A percentile compares a stretch with the other conserved stretches of the same genome.
Conservation (phyloP, 2,329 filamentous ascomycete species). For the Cadophora gregata region DNA sequence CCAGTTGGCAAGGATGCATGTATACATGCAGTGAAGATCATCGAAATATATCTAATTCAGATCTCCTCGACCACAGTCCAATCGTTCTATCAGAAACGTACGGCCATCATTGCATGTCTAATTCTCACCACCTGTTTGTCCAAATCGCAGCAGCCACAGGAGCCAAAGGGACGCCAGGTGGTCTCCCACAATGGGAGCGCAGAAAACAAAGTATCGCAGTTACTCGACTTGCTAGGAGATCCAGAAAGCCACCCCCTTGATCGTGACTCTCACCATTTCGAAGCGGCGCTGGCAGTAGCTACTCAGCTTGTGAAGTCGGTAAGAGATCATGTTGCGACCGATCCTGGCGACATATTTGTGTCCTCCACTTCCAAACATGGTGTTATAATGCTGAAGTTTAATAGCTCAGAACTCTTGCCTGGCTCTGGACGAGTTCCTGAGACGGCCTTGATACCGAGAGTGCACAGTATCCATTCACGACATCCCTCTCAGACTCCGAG, state of each 20-base stretch:
- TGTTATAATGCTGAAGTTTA: neutral
- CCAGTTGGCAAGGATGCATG: neutral
- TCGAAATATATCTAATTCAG: neutral
- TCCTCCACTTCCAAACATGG: neutral
- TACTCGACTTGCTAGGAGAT: neutral
- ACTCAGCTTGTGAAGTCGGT: neutral
- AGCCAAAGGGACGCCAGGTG: neutral
- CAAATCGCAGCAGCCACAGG: neutral
- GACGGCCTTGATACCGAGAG: neutral
- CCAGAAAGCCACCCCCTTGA: neutral
- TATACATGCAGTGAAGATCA: neutral
- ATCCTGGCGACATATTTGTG: neutral
- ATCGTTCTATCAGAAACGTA: neutral
- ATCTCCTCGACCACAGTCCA: neutral
- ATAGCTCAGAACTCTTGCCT: neutral
- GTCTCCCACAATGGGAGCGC: neutral
- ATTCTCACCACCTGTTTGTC: neutral
- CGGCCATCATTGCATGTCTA: neutral
- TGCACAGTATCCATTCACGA: neutral
- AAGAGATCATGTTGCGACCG: neutral
- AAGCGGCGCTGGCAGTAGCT: neutral
- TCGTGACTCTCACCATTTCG: no score
- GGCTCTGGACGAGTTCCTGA: neutral
- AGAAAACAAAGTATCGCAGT: no score
- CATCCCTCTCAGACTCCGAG: neutral